Evolutionary conservation across 148 eudicot genomes (phyloP).

Genomic region (Rhododendron simsii): DNA sequence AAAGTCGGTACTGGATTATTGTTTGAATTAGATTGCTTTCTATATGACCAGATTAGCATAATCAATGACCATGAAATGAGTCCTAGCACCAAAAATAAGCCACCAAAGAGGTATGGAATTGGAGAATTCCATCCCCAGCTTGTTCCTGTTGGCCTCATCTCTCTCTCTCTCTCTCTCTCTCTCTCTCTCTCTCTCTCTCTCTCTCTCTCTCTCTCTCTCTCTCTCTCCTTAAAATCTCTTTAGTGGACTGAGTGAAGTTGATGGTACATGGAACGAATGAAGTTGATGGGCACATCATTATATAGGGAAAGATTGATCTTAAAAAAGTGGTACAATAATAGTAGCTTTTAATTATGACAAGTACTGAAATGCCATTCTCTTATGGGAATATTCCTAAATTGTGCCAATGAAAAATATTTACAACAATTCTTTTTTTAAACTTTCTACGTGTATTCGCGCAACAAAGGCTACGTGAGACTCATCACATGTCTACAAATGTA

Average conservation of each 20-base stretch:
- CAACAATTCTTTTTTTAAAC: not conserved
- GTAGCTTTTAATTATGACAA: not conserved
- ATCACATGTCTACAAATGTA: too few relatives aligned
- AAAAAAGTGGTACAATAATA: not conserved
- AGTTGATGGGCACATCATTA: not conserved
- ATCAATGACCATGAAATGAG: not conserved
- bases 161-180: conserved; percentile 9
- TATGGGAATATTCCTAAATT: not conserved
- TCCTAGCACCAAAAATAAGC: conserved; percentile 3
- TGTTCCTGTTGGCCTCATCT: not conserved
- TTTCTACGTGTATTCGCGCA: not conserved
- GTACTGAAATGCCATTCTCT: not conserved
- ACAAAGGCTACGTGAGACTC: too few relatives aligned
- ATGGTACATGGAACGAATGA: not conserved
- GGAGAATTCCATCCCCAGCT: conserved; percentile 7
- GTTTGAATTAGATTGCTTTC: not conserved
- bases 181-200: conserved; percentile 7
- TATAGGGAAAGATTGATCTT: not conserved
- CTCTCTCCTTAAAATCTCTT: not conserved
- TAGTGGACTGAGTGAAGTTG: not conserved
- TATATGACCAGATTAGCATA: not conserved
- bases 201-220: not conserved
- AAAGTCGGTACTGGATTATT: not conserved
- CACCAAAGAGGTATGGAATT: not conserved
- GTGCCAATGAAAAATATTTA: not conserved